Evolutionary conservation across 805 yeast species (phyloP), one percentile per base, ranked within the genome.

Genomic region (Metschnikowia borealis): DNA sequence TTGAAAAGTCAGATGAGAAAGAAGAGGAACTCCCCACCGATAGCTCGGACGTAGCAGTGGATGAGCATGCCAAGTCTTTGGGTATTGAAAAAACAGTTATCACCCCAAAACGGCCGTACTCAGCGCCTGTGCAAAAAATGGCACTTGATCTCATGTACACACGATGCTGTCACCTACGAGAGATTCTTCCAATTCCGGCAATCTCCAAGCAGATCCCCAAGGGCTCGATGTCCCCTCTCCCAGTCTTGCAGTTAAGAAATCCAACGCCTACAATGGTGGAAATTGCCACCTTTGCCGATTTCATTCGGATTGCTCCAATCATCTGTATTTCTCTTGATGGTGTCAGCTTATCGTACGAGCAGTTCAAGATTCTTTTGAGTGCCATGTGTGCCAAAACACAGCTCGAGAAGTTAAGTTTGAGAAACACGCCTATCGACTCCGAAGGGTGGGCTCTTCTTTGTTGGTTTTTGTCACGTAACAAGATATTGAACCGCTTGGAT

Each of bases 201-300:
- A 89, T 92, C 6, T 62, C 88, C 58, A 85, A 86, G 61, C 96
- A 89, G 63, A 77, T 91, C 54, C 87, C 88, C 1, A 83, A 83
- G 61, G 89, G 87, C 20, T 83, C 89, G 29, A 78, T 84, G 42
- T 83, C 87, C 0, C 96, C 96, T 3, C 66, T 91, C 21, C 83
- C 88, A 5, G 63, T 80, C 3, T 65, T 91, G 50, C 89, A 85
- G 60, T 72, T 92, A 51, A 71, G 87, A 60, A 91, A 91, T 62
- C 95, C 96, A n/a, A 75, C 82, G 47, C 98, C 98, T 1, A 87
- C 97, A 0, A 70, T 89, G 71, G 84, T 92, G 55, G 98, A 91
- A 68, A 79, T 91, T 21, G 80, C 88, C 53, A 84, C 97, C 3
- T 89, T 92, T 66, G 82, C 95, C 11, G 98, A 91, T 67, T 92